Evolutionary conservation across 2,329 filamentous ascomycete species (phyloP), one percentile per base, ranked within the genome.

Genomic region (Chrysoporthe deuterocubensis): DNA sequence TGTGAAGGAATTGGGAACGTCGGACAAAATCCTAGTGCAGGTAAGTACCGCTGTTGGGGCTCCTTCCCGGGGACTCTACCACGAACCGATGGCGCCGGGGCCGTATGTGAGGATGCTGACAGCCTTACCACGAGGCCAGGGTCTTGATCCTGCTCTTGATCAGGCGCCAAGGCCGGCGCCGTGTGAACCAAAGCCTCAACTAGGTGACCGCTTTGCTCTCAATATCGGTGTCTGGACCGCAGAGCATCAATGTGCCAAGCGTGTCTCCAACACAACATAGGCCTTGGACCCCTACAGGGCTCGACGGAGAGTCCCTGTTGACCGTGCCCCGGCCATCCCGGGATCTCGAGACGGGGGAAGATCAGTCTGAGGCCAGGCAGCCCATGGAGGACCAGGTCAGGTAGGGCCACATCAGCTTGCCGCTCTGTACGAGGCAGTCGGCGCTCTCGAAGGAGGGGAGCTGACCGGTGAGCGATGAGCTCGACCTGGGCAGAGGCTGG

Each of bases 111-210:
- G 54, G 34, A 40, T 57, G 34, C 54, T 18, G 54, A 18, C 54
- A 57, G 54, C 54, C 54, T 57, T 57, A n/a, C 54, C 7, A n/a
- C 18, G 32, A 57, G 34, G 34, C 54, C 18, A 34, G 54, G 54
- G 21, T 32, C 14, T 34, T 11, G 16, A 54, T 40, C 32, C 32
- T 57, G 54, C 40, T 13, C 40, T 3, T 57, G 54, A 57, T 57
- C 54, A 57, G 54, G 18, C 40, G 32, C 52, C 26, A 57, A 37
- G 34, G 16, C 32, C 26, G 34, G 14, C 34, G 18, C 18, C 8
- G 16, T 57, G 2, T 57, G 8, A 14, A 21, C 40, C 32, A n/a
- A 57, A 6, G 5, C n/a, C 14, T 14, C 54, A 16, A 34, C 5
- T 26, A 4, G 34, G 32, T 40, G 32, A 40, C 16, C 54, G 16